Base-by-base conservation (phyloP, 805 yeast species). In the Candida cerambycidarum region DNA sequence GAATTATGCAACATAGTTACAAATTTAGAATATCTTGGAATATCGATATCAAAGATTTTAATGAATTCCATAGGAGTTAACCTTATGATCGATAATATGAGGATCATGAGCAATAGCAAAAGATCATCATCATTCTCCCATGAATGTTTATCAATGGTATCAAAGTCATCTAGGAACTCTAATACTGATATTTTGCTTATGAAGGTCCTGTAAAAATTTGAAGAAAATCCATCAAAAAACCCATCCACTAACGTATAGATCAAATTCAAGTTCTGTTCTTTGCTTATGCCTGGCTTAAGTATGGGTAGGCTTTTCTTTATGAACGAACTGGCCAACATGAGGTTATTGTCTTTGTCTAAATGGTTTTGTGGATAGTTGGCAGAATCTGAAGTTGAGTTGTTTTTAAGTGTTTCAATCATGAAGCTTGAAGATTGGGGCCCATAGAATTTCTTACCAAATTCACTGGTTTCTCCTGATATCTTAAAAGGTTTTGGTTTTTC, bases 121-220 rank as follows among this genome's bases (percentile, higher is more conserved):
- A 76, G 53, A 46, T 76, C 80, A 50, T 75, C 79, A 43, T 73
- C 77, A 45, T 69, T 59, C 39, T 69, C 74, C 79, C 80, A 74
- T 14, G 61, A 63, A 33, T 55, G 48, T 33, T 62, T 66, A 6
- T 57, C 55, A 30, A 63, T 55, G 3, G 45, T 25, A 9, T 55
- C 60, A 52, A 71, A 69, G 15, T 61, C 58, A 13, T 63, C 57
- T 17, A 77, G 52, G 39, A 75, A 75, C 2, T 58, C 57, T 4
- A 70, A 40, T 1, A 73, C 53, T 7, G 59, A 57, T 3, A 52
- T 39, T 42, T 59, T 61, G 10, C 64, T 58, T 34, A 76, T 58
- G 44, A 71, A 75, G 29, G 71, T 65, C 39, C 61, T 57, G 45
- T 72, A 75, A 43, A 69, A 65, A 46, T 67, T 63, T 10, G 48